Evolutionary conservation across 1,139 yeast species (phyloP), one percentile per base, ranked within the genome.

Genomic region (Taphrina communis): DNA sequence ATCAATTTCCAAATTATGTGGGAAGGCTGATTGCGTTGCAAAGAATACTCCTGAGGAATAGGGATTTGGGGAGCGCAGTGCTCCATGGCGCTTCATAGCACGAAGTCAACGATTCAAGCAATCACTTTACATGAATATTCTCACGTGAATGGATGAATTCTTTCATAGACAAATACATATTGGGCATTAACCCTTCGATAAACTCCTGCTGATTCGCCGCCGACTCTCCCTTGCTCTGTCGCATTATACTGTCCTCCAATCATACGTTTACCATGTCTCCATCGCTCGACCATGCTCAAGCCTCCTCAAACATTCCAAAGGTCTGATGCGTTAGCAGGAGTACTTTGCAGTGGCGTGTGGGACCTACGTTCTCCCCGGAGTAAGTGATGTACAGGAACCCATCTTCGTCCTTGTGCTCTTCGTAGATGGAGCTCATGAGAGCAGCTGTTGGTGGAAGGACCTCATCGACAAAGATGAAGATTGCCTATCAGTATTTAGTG

Each of bases 371-470:
- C 78, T 81, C 82, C 63, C 83, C 80, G 68, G 82, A 78, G 76
- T 93, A 94, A 73, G 96, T 87, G 73, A 94, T 95, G 79, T 94
- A 94, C 76, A 94, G 85, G 80, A 94, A 94, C 51, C 99, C 99
- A 78, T 94, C 99, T 77, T 93, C 93, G 77, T 94, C 99, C 81
- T 92, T 92, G 80, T 94, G 97, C 79, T 94, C 97, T 76, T 92
- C 96, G 77, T 94, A 94, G 73, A 94, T 89, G 39, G 94, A 85
- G 75, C 96, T 89, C 93, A 94, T 92, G 75, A 94, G 85, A 38
- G 98, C 96, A 31, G 98, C 97, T 1, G 99, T 94, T 62, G 98
- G 98, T 31, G 99, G 99, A 75, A 94, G 84, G 71, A 94, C 93
- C 78, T 94, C 99, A 77, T 94, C 93, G 72, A 94, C 69, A 52